Percentiles rank a stretch among this genome's conserved stretches.
These are phyloP conservation scores for Neofusicoccum parvum DNA, from an alignment of 2,329 filamentous ascomycete genomes.

Conservation along the genomic window DNA sequence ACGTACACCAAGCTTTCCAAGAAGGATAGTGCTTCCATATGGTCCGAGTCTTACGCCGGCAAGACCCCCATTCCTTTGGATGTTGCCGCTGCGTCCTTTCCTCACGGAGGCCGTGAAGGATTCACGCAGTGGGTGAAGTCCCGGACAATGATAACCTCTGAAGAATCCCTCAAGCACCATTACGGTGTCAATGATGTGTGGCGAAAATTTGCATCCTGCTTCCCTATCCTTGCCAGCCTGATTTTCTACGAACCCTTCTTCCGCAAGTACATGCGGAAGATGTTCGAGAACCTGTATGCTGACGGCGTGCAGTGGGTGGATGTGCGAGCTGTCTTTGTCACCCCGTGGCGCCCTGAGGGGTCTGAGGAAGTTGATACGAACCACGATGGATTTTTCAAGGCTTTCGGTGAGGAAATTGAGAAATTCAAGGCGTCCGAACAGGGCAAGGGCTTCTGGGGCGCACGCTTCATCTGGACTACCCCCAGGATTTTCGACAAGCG, in stretches of 20 bases:
- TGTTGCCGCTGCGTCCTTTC: conserved; percentile 72
- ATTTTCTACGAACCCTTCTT: conserved; percentile 92
- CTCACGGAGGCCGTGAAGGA: conserved; percentile 67
- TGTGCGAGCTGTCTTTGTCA: conserved; percentile 73
- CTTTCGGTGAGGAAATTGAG: conserved; percentile 76
- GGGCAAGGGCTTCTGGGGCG: conserved; percentile 79
- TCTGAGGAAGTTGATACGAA: conserved; percentile 67
- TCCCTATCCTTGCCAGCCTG: conserved; percentile 71
- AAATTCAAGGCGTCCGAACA: conserved; percentile 72
- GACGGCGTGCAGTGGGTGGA: conserved; percentile 89
- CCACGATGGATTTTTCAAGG: conserved; percentile 69
- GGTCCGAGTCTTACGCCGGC: conserved; percentile 65
- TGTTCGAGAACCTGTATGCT: conserved; percentile 71
- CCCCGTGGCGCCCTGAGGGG: conserved; percentile 68
- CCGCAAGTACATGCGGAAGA: conserved; percentile 69
- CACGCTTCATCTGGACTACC: conserved; percentile 82
- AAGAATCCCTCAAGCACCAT: conserved; percentile 77
- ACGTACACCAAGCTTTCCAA: conserved; percentile 40
- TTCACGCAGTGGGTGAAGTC: conserved; percentile 78
- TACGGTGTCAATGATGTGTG: conserved; percentile 83
- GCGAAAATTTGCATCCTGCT: conserved; percentile 76
- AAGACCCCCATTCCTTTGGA: conserved; percentile 61
- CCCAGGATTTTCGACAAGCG: conserved; percentile 67
- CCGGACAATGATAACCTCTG: conserved; percentile 69
- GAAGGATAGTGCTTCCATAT: conserved; percentile 57